Evolutionary conservation across 768 basidiomycete species (phyloP), one percentile per base, ranked within the genome.

Genomic region (Hebeloma cylindrosporum): DNA sequence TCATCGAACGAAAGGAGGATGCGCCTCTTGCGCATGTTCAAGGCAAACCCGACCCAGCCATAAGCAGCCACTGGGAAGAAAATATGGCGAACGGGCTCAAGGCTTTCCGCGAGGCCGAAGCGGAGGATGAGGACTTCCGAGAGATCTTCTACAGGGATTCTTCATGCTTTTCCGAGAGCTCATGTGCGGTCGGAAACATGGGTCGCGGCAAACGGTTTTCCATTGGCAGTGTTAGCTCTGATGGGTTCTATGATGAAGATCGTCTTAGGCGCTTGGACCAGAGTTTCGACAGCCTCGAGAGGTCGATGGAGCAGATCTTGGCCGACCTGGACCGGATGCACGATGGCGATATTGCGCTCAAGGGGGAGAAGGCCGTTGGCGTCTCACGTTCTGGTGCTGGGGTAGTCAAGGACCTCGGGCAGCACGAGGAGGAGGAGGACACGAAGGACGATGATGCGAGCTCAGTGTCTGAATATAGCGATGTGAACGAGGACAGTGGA

Each of bases 111-210:
- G 43, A 51, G 7, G 36, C 43, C 4, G 45, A 53, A 18, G 21
- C 32, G 2, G 51, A 47, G 16, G 54, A 55, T 23, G n/a, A 22
- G 9, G 45, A 54, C 32, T 51, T 56, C 34, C 33, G 32, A 13
- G 45, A 47, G 16, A 10, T 55, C 10, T 45, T 53, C 31, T 50
- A 41, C 22, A 36, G 45, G 26, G 45, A 49, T 34, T 43, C 37
- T 10, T 40, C 39, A 16, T 40, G 29, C 28, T 43, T 43, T 17
- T 50, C 48, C 9, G 30, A 48, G 27, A 43, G 37, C 8, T 54
- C 51, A 27, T 27, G 38, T 7, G 31, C 27, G 11, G 22, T 23
- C 9, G 18, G 25, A 27, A 14, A 13, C 16, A 16, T 6, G 8
- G 25, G 16, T n/a, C 17, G 10, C 6, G 22, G 10, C 34, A 8